Base-by-base conservation (phyloP, 1,139 yeast genomes). In the Taphrina deformans region DNA sequence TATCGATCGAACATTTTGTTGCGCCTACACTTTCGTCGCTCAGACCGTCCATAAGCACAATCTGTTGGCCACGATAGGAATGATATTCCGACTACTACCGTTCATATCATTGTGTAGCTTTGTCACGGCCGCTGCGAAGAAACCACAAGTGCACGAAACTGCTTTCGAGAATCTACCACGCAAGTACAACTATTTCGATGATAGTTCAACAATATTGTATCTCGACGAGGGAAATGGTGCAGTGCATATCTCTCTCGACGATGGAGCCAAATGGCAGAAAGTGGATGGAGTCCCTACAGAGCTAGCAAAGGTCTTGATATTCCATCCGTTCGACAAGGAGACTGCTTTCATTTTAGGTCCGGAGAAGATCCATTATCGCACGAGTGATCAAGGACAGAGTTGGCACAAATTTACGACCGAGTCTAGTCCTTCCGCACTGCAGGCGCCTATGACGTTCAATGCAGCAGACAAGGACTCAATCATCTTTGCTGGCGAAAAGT, bases 341-440 rank as follows among this genome's bases (percentile, higher is more conserved):
- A 73, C 86, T 55, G 93, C 87, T 0, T 81, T 85, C 72, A 74
- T 84, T 66, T 76, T 85, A 0, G 53, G 69, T 0, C 69, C 74
- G 0, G 73, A 74, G n/a, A 70, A 72, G 1, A 73, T 72, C 2
- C 88, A 84, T 38, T 86, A 75, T 69, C 76, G 79, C 26, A 83
- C 93, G 4, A 75, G 72, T 27, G 87, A 88, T 72, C 76, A 78
- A 66, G 95, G 93, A 29, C 74, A 78, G 45, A 72, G 81, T 0
- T 88, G 93, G 93, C 68, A 70, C 1, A 68, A 74, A 29, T 82
- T 85, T 71, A 76, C 77, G 27, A 66, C 72, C 23, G 71, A 70
- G 7, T 23, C 52, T 31, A 66, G 68, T 31, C 68, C 69, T 4
- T 67, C 72, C 45, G 61, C 78, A 74, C 18, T 67, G 53, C 63